A percentile compares a stretch with the other conserved stretches of the same genome.
phyloP scores from a whole-genome alignment of 148 eudicot species.

The Tetragonia tetragonoides region DNA sequence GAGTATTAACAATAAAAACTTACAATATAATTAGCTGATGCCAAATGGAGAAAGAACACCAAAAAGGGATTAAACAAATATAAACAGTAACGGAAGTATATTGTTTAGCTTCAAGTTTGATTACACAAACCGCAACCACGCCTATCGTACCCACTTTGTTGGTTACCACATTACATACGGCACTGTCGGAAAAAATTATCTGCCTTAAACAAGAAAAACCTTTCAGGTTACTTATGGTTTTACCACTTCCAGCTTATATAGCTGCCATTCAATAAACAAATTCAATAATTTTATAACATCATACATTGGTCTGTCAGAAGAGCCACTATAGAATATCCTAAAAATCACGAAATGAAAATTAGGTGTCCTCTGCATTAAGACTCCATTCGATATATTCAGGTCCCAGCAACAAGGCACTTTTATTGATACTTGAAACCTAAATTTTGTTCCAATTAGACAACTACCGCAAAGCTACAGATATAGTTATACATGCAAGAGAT shows the following conservation, averaged over 20 bases:
- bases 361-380: neutral
- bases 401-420: neutral
- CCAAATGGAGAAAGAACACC: neutral
- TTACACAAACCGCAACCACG: neutral
- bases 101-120: neutral
- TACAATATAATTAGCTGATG: slow-evolving; percentile 1
- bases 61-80: neutral
- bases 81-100: neutral
- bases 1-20: neutral
- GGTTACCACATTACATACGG: neutral
- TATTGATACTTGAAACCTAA: neutral
- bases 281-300: neutral
- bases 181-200: neutral
- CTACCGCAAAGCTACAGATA: neutral
- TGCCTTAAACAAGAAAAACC: neutral
- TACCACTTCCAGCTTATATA: neutral
- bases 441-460: neutral
- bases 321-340: neutral
- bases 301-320: neutral
- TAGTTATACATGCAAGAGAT: neutral
- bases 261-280: neutral
- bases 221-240: neutral
- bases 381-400: neutral
- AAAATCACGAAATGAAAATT: neutral
- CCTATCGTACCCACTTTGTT: neutral